Evolutionary conservation across 78 protist genomes (phyloP).

Genomic region (Dictyostelium intermedium): DNA sequence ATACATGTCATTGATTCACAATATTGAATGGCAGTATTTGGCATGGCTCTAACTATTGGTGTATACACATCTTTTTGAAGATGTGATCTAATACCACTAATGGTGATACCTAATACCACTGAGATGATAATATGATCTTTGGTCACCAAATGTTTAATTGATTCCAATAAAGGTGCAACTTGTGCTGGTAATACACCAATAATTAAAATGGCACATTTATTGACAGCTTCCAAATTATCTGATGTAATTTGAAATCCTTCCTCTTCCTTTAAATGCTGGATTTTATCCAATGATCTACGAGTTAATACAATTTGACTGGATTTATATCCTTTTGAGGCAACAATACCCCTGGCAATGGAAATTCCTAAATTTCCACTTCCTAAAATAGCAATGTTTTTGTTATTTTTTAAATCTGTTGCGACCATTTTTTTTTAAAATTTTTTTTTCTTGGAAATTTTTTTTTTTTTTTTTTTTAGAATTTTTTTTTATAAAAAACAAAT

Average conservation of each 20-base stretch:
- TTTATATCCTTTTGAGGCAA: not conserved
- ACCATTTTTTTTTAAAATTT: not conserved
- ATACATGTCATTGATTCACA: constrained; percentile 80
- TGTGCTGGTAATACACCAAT: constrained; percentile 63
- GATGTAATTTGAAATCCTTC: constrained; percentile 25
- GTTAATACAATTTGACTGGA: constrained; percentile 32
- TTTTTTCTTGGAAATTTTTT: not conserved
- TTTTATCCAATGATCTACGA: not conserved
- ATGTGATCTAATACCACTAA: not conserved
- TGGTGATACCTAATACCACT: constrained; percentile 34
- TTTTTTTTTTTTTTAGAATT: not conserved
- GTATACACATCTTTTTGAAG: not conserved
- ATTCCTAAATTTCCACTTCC: constrained; percentile 76
- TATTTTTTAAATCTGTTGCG: not conserved
- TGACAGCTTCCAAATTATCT: constrained; percentile 18
- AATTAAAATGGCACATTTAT: constrained; percentile 27
- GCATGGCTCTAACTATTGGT: constrained; percentile 74
- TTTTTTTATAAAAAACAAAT: not conserved
- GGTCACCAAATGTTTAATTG: not conserved
- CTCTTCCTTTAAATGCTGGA: not conserved
- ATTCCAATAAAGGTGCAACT: constrained; percentile 10
- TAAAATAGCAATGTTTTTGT: constrained; percentile 13
- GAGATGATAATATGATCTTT: constrained; percentile 49
- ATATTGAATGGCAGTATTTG: constrained; percentile 76
- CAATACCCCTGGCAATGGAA: constrained; percentile 69